These are phyloP conservation scores for Aethionema arabicum DNA, from an alignment of 345 rosid species.

Conservation along the genomic window DNA sequence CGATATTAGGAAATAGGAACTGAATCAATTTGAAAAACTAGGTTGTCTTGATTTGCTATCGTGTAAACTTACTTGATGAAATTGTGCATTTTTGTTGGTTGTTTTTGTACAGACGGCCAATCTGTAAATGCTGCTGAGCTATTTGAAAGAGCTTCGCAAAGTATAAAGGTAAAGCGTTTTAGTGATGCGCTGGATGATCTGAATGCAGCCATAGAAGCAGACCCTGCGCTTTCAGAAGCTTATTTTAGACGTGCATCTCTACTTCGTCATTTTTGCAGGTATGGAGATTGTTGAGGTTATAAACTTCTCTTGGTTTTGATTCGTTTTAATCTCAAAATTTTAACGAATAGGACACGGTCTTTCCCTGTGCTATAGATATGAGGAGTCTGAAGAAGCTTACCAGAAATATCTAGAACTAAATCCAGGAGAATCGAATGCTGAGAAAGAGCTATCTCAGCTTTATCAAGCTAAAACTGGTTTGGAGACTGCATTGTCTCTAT, in stretches of 20 bases:
- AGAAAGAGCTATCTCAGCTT: constrained; percentile 92
- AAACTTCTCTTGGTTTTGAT: neutral
- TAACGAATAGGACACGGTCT: neutral
- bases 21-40: constrained; percentile 6
- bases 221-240: constrained; percentile 90
- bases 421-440: constrained; percentile 69
- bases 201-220: constrained; percentile 88
- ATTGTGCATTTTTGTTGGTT: constrained; percentile 10
- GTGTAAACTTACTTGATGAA: neutral
- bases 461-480: constrained; percentile 84
- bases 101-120: constrained; percentile 53
- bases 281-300: constrained; percentile 1
- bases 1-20: neutral
- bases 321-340: neutral
- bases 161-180: constrained; percentile 72
- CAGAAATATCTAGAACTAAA: constrained; percentile 61
- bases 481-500: constrained; percentile 63
- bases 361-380: constrained; percentile 61
- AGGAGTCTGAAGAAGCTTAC: constrained; percentile 77
- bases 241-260: constrained; percentile 71
- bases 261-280: constrained; percentile 95
- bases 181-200: constrained; percentile 91
- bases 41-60: neutral
- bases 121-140: constrained; percentile 63
- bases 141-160: constrained; percentile 73